Base-by-base conservation (phyloP, 2,329 filamentous ascomycete species). In the Aureobasidium zeae region DNA sequence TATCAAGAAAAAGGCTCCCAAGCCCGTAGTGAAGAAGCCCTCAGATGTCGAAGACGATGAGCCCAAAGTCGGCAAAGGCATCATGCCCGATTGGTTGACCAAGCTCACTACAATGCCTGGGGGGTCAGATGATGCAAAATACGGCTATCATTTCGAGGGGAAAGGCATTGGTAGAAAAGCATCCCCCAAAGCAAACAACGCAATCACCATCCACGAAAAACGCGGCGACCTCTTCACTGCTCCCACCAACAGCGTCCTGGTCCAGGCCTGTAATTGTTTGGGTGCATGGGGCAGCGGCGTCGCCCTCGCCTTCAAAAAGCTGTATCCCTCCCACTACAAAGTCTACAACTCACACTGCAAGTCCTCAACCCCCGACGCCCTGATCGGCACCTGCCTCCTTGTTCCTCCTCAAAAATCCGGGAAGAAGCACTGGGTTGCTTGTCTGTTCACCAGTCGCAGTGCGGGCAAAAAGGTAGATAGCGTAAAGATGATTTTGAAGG, bases 241-340 rank as follows among this genome's bases (percentile, higher is more conserved):
- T 1, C 73, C 74, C 0, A 54, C 65, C 24, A 58, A 64, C 41
- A 62, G 67, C 16, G 63, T 74, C 12, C 58, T 79, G 12, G 67
- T 77, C 46, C 76, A 80, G 55, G 73, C 76, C 10, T 79, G 75
- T 60, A 80, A 79, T 56, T 70, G 68, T 38, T 58, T 67, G 48
- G 76, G 76, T 5, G 54, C 53, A 11, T 80, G 76, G 76, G 73
- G 73, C 33, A 66, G 64, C 3, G 76, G 76, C n/a, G 75, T 79
- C 42, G 76, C 76, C 2, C 50, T 53, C 24, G 62, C 58, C 0
- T 78, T 79, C 59, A 67, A 63, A 16, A 47, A 57, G 4, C 57
- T 57, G 16, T 79, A 76, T 46, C 74, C 74, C 0, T 52, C 57
- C 1, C 74, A 74, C 1, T 75, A 64, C 58, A 47, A 57, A 2